These are phyloP conservation scores for Cyanodermella asteris DNA, from an alignment of 2,329 filamentous ascomycete species.

Conservation along the genomic window DNA sequence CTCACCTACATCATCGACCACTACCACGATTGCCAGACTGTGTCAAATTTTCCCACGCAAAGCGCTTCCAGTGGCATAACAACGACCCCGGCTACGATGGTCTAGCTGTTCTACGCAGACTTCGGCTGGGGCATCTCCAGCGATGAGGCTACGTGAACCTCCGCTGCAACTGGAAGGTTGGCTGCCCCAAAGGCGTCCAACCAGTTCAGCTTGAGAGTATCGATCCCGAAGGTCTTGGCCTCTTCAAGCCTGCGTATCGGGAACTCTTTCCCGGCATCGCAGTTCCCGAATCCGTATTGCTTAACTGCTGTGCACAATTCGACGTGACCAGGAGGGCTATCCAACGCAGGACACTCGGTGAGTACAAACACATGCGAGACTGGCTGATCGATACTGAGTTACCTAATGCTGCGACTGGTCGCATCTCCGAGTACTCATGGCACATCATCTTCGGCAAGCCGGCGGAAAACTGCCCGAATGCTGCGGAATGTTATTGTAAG, in stretches of 20 bases:
- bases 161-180: conserved; percentile 27
- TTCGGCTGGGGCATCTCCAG: conserved; percentile 16
- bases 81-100: conserved; percentile 24
- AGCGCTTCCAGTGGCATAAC: conserved; percentile 24
- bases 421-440: conserved; percentile 28
- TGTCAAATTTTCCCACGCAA: conserved; percentile 22
- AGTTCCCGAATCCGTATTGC: conserved; percentile 21
- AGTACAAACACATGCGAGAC: conserved; percentile 30
- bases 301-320: conserved; percentile 36
- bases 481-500: conserved; percentile 22
- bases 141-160: conserved; percentile 26
- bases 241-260: too few species aligned
- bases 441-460: conserved; percentile 23
- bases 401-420: conserved; percentile 17
- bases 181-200: conserved; percentile 15
- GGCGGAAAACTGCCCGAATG: conserved; percentile 17
- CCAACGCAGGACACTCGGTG: conserved; percentile 25
- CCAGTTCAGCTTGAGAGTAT: conserved; percentile 23
- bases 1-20: conserved; percentile 27
- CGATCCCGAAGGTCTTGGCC: too few species aligned
- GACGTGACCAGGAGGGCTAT: conserved; percentile 27
- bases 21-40: conserved; percentile 18
- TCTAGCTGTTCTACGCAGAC: conserved; percentile 20
- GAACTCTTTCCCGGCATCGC: too few species aligned
- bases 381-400: conserved; percentile 25